Base-by-base conservation (phyloP, 1,139 yeast species). In the Saccharomyces hybrid region DNA sequence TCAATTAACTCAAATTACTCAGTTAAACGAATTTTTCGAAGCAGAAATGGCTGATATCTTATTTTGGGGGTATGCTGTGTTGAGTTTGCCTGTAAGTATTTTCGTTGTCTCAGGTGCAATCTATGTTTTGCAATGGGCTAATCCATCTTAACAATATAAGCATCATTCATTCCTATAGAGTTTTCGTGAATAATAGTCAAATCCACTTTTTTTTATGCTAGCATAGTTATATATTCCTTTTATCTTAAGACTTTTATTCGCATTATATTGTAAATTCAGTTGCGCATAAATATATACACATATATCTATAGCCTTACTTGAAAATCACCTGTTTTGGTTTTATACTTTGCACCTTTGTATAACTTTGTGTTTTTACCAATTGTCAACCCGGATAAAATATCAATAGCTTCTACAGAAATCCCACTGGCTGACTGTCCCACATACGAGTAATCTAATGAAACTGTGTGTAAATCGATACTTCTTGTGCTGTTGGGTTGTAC, bases 321-420 rank as follows among this genome's bases (percentile, higher is more conserved):
- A 60, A 73, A 82, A 55, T 84, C 82, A 0, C 87, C 89, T 0
- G 88, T 77, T 54, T 74, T 72, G 4, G 96, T 82, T n/a, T 80
- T 74, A 66, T 89, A 90, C 65, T 89, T 85, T 29, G 89, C 96
- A 1, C 97, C 96, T 68, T 89, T 90, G 74, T 83, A 90, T 0
- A 96, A 96, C 65, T 84, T 86, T 16, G 83, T 84, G n/a, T 38
- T 38, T 38, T 19, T 38, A 4, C 78, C 76, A 2, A 81, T 84
- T 7, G 82, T 38, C 21, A 38, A 38, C 19, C 44, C 44, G 12
- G 44, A 38, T 38, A 38, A 4, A 16, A 38, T 38, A 19, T 38
- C 14, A 19, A 38, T 38, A 24, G 44, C 44, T 8, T 38, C 44
- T 19, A 38, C 26, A 38, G 16, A 38, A 24, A 38, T 38, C 4